Base-by-base conservation (phyloP, 1,284 basidiomycete species). In the Boletus albobrunnescens region DNA sequence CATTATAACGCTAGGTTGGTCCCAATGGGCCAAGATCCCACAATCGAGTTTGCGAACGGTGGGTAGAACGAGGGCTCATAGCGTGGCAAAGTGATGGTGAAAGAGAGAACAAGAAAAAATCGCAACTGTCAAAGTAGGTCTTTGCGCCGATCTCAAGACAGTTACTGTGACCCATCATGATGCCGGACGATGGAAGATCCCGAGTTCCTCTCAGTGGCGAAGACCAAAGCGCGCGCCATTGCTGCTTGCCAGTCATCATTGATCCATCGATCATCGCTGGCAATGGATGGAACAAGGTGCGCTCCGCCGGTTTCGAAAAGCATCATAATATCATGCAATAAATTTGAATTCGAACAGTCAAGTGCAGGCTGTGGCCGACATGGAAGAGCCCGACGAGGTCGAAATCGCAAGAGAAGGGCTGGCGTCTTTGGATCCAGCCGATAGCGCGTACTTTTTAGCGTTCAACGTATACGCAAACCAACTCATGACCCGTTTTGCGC, bases 401-500 rank as follows among this genome's bases (percentile, higher is more conserved):
- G 53, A 51, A 27, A 43, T 36, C 8, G 49, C 58, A 13, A 54
- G 56, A 31, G 49, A 57, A 33, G 36, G 17, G 19, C 17, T 60
- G 20, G 38, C 47, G 13, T 49, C 53, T 16, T 22, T 54, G 35
- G 37, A 41, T 13, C 35, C 44, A n/a, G 37, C 16, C 4, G 49
- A 61, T 20, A 24, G 20, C 8, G 31, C n/a, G 9, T 63, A 63
- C 33, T 33, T 59, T n/a, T 6, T 23, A 17, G 36, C 48, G 20
- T 55, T 60, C 36, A 32, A 47, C 13, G 11, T 11, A 12, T 39
- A 58, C n/a, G 50, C 49, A 2, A 23, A 19, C 24, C 19, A 27
- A 3, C 57, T 61, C 20, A 41, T 60, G 27, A 41, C 36, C 22
- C 61, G 49, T 28, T 65, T 56, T 27, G 9, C 31, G 9, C 37